phyloP scores from a whole-genome alignment of 2,329 filamentous ascomycete genomes.

The Fragosphaeria purpurea region DNA sequence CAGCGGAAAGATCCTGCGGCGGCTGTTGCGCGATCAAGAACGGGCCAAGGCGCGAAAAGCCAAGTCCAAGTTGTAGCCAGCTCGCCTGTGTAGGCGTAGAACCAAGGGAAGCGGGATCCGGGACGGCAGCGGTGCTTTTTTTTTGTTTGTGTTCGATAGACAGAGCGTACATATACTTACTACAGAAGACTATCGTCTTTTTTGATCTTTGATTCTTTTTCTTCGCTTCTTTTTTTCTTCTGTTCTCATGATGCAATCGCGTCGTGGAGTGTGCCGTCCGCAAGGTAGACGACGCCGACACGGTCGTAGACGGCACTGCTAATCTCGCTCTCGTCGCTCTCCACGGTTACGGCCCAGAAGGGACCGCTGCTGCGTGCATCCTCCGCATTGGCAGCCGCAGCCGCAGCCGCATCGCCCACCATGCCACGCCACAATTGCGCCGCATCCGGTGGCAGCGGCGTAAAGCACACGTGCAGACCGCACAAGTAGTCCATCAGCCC shows the following conservation, averaged over 20 bases:
- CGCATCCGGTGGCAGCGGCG: conserved; percentile 1
- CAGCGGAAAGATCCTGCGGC: conserved; percentile 62
- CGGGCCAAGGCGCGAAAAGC: conserved; percentile 9
- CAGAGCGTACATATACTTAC: too few relatives aligned
- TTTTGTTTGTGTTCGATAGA: too few relatives aligned
- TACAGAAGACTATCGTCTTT: too few relatives aligned
- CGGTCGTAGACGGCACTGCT: not conserved
- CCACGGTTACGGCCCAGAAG: conserved; percentile 6
- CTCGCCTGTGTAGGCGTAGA: too few relatives aligned
- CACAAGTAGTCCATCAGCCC: conserved; percentile 11
- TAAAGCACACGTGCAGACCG: conserved; percentile 9
- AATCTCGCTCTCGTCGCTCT: conserved; percentile 9
- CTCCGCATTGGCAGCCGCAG: not conserved
- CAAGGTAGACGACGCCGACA: conserved; percentile 2
- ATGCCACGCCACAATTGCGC: too few relatives aligned
- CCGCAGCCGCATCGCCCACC: not conserved
- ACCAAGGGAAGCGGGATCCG: too few relatives aligned
- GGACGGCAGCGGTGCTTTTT: too few relatives aligned
- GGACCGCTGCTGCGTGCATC: not conserved
- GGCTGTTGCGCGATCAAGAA: conserved; percentile 63
- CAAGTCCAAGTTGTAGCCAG: not conserved
- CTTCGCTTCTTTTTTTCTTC: not conserved
- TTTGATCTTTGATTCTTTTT: too few relatives aligned
- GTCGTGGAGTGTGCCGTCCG: conserved; percentile 6
- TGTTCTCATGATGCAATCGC: not conserved